phyloP scores from a whole-genome alignment of 2,329 filamentous ascomycete genomes.

The Colletotrichum filicis region DNA sequence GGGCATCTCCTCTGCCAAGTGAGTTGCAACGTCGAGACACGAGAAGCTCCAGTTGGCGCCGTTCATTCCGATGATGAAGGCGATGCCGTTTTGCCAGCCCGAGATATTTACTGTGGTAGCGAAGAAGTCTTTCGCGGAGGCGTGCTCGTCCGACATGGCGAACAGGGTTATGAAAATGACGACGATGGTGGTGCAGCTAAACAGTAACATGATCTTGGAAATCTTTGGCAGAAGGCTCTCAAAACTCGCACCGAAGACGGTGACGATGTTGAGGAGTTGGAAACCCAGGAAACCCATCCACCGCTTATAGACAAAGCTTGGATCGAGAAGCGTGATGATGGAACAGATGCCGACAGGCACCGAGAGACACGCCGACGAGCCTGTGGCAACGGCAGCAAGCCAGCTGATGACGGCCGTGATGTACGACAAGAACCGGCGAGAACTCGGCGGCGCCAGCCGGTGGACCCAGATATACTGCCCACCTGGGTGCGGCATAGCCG shows the following conservation, averaged over 20 bases:
- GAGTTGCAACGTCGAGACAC: constrained; percentile 42
- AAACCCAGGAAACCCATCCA: neutral
- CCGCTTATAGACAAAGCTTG: neutral
- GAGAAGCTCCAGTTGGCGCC: constrained; percentile 45
- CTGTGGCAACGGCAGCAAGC: neutral
- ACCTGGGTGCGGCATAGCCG: constrained; percentile 43
- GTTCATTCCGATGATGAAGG: constrained; percentile 43
- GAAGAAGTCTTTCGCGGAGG: constrained; percentile 39
- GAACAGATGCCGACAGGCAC: neutral
- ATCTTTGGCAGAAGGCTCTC: constrained; percentile 41
- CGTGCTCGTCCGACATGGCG: constrained; percentile 38
- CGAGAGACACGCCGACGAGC: neutral
- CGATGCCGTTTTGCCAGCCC: constrained; percentile 42
- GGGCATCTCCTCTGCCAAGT: neutral
- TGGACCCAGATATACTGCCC: constrained; percentile 44
- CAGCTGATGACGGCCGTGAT: neutral
- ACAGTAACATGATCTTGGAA: constrained; percentile 40
- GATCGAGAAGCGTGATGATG: neutral
- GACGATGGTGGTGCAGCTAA: constrained; percentile 39
- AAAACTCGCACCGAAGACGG: constrained; percentile 27
- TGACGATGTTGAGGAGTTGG: neutral
- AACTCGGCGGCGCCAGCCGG: constrained; percentile 36
- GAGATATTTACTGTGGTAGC: constrained; percentile 37
- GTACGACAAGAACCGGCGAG: constrained; percentile 38
- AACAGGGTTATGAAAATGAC: constrained; percentile 41